Base-by-base conservation (phyloP, 2,329 filamentous ascomycete genomes). In the Lizonia empirigonia region DNA sequence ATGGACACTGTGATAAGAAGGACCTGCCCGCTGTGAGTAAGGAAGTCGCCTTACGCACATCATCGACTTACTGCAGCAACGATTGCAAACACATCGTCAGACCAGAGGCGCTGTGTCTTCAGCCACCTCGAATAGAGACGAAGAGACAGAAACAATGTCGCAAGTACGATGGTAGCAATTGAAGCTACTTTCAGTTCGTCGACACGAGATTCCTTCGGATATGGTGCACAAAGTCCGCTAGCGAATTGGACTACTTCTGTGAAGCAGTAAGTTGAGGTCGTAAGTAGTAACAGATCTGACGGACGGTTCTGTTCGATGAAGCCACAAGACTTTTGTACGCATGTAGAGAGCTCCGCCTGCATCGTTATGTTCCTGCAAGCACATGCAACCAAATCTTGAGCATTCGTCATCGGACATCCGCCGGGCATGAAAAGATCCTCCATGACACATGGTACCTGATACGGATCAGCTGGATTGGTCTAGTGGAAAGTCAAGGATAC, bases 111-210 rank as follows among this genome's bases (percentile, higher is more conserved):
- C 7, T 50, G 12, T 5, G 46, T 55, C n/a, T 56, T 56, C 16
- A 58, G 10, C 58, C 47, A 58, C 27, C 55, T 58, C 24, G 58
- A 50, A 27, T 56, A 60, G 2, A 60, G 53, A 10, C 55, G 50
- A 5, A 60, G 38, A 9, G 35, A 26, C n/a, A 60, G 47, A 12
- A 58, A 54, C 1, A 36, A 24, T 1, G 42, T 24, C 9, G 52
- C 40, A 3, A 60, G 29, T 0, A 34, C 38, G 10, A 60, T 56
- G 2, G 58, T 56, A 8, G 19, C 38, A 12, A 58, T 60, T 7
- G 52, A 40, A 12, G 40, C 44, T 10, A 7, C 29, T 22, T 56
- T 55, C 10, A 60, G 20, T 29, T 60, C 58, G 18, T 40, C 2
- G 15, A 30, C 40, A 10, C 55, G 58, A 15, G 55, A 54, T 8